phyloP scores from a whole-genome alignment of 352 stramenopile genomes.

The Globisporangium alternatum region DNA sequence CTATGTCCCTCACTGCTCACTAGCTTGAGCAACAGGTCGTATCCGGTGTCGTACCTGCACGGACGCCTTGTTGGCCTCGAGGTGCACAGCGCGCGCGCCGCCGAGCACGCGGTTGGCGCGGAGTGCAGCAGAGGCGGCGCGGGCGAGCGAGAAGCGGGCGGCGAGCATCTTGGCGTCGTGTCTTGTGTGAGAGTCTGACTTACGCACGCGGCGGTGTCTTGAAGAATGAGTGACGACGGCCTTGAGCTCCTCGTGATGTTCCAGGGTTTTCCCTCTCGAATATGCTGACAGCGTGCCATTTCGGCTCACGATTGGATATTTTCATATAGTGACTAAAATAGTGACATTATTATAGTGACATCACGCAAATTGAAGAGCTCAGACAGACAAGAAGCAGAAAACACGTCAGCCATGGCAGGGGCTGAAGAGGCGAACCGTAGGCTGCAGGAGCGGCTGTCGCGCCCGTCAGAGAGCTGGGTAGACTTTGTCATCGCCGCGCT shows the following conservation, averaged over 20 bases:
- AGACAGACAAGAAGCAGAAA: neutral
- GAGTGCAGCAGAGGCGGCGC: constrained; percentile 10
- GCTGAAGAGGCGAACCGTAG: constrained; percentile 18
- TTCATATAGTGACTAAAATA: constrained; percentile 5
- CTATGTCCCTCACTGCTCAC: no score
- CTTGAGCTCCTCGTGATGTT: constrained; percentile 1
- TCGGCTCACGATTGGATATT: neutral
- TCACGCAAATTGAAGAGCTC: neutral
- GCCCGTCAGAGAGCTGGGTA: constrained; percentile 58
- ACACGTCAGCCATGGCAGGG: neutral
- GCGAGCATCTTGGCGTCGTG: constrained; percentile 11
- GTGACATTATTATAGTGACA: neutral
- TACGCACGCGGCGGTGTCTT: neutral
- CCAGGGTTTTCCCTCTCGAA: neutral
- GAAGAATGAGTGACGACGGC: constrained; percentile 3
- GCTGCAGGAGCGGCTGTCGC: constrained; percentile 44
- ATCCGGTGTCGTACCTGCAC: constrained; percentile 36
- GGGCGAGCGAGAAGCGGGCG: constrained; percentile 4
- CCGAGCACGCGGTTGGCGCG: constrained; percentile 13
- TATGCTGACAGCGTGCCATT: constrained; percentile 7
- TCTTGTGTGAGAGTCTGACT: neutral
- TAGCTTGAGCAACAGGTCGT: neutral
- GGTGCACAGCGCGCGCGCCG: constrained; percentile 41
- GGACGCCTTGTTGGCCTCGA: constrained; percentile 58
- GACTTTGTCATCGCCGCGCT: constrained; percentile 60